These are phyloP conservation scores for Fusarium sp. DNA, from an alignment of 2,329 filamentous ascomycete species.

Conservation along the genomic window DNA sequence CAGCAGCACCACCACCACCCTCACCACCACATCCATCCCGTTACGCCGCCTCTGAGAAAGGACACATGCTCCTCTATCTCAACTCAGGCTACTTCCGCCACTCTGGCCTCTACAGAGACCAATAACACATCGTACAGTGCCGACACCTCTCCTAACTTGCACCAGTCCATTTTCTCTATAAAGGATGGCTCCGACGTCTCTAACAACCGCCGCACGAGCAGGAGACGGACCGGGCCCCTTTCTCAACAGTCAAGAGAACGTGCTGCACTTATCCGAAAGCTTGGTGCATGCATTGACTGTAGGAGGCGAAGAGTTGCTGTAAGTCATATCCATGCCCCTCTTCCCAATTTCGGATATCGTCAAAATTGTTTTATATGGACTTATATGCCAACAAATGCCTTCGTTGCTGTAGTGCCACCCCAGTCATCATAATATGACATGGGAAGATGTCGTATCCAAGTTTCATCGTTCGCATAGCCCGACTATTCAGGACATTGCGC, in stretches of 20 bases:
- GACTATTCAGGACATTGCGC: conserved; percentile 60
- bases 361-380: not conserved
- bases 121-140: conserved; percentile 63
- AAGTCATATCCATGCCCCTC: conserved; percentile 49
- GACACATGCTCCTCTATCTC: conserved; percentile 66
- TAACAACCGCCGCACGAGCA: conserved; percentile 65
- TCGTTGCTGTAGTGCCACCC: conserved; percentile 63
- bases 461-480: conserved; percentile 65
- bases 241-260: conserved; percentile 68
- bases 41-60: conserved; percentile 54
- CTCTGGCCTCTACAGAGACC: conserved; percentile 58
- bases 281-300: conserved; percentile 68
- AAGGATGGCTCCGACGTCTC: conserved; percentile 66
- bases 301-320: conserved; percentile 68
- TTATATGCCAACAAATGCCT: conserved; percentile 33
- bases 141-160: conserved; percentile 62
- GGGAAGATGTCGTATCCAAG: conserved; percentile 67
- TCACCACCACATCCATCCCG: conserved; percentile 45
- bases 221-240: conserved; percentile 68
- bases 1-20: conserved; percentile 38
- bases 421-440: conserved; percentile 69
- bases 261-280: conserved; percentile 68
- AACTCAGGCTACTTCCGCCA: conserved; percentile 60
- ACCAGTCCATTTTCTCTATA: conserved; percentile 65
- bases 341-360: not conserved